phyloP scores from a whole-genome alignment of 768 basidiomycete genomes.

The Goffeauzyma gilvescens region DNA sequence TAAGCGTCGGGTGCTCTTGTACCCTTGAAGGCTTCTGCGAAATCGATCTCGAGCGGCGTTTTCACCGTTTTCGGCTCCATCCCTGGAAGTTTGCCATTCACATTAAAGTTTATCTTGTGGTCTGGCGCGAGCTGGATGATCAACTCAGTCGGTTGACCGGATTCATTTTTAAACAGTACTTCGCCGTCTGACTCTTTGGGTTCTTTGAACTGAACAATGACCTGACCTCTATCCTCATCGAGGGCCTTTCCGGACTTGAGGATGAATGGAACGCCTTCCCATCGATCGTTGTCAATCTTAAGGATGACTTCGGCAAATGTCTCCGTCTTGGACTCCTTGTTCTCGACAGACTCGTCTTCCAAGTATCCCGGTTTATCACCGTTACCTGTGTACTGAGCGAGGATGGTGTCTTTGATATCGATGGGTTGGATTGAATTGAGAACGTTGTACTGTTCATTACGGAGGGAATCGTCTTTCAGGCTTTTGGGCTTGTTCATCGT shows the following conservation, averaged over 20 bases:
- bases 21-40: conserved; percentile 3
- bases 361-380: conserved; percentile 11
- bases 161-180: not conserved
- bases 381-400: conserved; percentile 12
- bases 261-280: conserved; percentile 13
- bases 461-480: conserved; percentile 6
- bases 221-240: too few species aligned
- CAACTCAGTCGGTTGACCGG: conserved; percentile 2
- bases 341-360: conserved; percentile 13
- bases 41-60: not conserved
- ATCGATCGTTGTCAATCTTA: conserved; percentile 12
- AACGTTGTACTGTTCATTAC: conserved; percentile 10
- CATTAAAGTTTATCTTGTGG: conserved; percentile 4
- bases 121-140: conserved; percentile 8
- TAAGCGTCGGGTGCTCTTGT: conserved; percentile 7
- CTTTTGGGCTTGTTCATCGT: conserved; percentile 10
- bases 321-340: conserved; percentile 14
- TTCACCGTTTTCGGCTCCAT: not conserved
- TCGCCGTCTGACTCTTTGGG: not conserved
- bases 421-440: conserved; percentile 8
- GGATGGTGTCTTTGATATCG: conserved; percentile 5
- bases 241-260: conserved; percentile 14
- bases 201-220: conserved; percentile 1
- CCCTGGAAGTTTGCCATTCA: conserved; percentile 2
- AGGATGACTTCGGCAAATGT: conserved; percentile 13